Evolutionary conservation across 2,329 filamentous ascomycete species (phyloP).

Genomic region (Phaeosphaeriaceae sp.): DNA sequence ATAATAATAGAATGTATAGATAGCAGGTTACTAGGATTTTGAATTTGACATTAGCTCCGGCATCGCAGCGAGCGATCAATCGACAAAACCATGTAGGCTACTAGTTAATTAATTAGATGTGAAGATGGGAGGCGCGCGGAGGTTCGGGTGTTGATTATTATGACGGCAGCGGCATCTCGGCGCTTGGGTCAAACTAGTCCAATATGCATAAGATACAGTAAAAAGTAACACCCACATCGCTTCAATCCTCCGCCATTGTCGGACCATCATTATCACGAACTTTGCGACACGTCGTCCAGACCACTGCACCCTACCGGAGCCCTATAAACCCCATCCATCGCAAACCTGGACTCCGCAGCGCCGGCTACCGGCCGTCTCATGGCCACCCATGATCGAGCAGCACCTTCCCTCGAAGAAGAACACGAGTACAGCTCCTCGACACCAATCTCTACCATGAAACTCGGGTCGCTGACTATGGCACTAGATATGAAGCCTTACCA

Average conservation of each 20-base stretch:
- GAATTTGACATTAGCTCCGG: conserved; percentile 10
- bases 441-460: conserved; percentile 4
- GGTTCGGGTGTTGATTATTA: conserved; percentile 1
- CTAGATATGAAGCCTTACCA: conserved; percentile 87
- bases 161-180: conserved; percentile 33
- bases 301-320: conserved; percentile 4
- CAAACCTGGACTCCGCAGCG: conserved; percentile 46
- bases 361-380: conserved; percentile 47
- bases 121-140: conserved; percentile 7
- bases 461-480: conserved; percentile 27
- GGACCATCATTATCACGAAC: conserved; percentile 19
- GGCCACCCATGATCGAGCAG: conserved; percentile 49
- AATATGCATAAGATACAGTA: conserved; percentile 26
- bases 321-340: conserved; percentile 22
- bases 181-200: conserved; percentile 34
- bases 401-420: conserved; percentile 46
- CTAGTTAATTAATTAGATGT: conserved; percentile 4
- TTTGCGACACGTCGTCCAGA: conserved; percentile 11
- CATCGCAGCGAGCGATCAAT: conserved; percentile 16
- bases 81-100: background rate
- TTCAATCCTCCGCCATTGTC: conserved; percentile 17
- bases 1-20: background rate
- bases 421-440: conserved; percentile 46
- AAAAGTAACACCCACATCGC: conserved; percentile 35
- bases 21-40: background rate